Conservation (phyloP, 176 grass and related monocot genomes). For the Metroxylon sagu region DNA sequence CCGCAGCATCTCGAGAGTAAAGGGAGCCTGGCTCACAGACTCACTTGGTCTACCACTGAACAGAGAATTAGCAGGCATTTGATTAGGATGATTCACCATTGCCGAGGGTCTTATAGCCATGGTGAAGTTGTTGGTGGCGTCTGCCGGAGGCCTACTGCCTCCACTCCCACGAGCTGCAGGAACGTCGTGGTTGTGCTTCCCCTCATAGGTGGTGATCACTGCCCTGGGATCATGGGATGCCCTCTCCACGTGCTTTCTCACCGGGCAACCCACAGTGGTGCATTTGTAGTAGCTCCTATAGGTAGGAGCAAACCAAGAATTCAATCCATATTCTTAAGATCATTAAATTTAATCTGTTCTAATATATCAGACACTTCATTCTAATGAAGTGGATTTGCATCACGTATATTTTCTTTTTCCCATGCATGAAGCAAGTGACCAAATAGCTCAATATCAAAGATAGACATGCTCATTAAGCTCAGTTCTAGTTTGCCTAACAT, state of each 20-base stretch:
- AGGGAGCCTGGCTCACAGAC: background rate
- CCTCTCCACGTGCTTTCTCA: conserved; percentile 96
- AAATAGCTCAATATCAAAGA: no score
- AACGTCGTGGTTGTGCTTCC: conserved; percentile 96
- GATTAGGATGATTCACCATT: background rate
- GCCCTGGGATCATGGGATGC: conserved; percentile 77
- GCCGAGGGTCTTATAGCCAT: background rate
- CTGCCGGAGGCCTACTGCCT: background rate
- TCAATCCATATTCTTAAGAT: no score
- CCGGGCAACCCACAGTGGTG: conserved; percentile 69
- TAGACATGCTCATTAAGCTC: no score
- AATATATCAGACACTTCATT: no score
- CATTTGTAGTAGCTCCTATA: conserved; percentile 97
- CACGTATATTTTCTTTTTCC: no score
- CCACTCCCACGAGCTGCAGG: conserved; percentile 67
- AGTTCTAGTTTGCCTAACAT: no score
- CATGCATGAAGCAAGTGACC: no score
- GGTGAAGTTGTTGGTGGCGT: background rate
- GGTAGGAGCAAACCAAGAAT: no score
- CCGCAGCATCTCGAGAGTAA: background rate
- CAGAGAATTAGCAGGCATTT: background rate
- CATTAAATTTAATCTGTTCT: no score
- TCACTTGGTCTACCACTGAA: background rate
- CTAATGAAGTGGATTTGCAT: no score
- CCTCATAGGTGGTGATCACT: conserved; percentile 96